These are phyloP conservation scores for Apiospora pterosperma DNA, from an alignment of 2,329 filamentous ascomycete genomes.

Conservation along the genomic window DNA sequence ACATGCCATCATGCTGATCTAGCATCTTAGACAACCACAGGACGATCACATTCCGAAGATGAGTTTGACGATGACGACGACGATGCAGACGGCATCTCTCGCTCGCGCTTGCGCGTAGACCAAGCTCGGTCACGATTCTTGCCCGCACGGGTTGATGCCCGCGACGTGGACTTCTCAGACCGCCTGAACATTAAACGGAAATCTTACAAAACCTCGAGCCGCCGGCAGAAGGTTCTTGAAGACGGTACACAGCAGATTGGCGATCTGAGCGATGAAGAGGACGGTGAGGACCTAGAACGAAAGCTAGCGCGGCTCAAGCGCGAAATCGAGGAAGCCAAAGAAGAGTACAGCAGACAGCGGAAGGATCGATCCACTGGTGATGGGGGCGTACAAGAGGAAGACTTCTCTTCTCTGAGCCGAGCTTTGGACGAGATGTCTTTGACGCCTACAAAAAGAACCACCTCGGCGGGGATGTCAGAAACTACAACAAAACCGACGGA, in stretches of 20 bases:
- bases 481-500: constrained; percentile 19
- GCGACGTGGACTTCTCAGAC: constrained; percentile 84
- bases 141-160: constrained; percentile 70
- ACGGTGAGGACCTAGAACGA: constrained; percentile 58
- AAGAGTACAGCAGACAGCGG: constrained; percentile 55
- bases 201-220: constrained; percentile 74
- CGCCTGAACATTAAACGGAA: constrained; percentile 78
- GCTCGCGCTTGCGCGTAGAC: constrained; percentile 70
- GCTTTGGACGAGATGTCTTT: constrained; percentile 64
- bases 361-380: constrained; percentile 36
- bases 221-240: constrained; percentile 59
- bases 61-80: constrained; percentile 63
- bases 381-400: constrained; percentile 44
- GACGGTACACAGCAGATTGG: constrained; percentile 66
- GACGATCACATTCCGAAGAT: constrained; percentile 57
- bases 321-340: constrained; percentile 52
- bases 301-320: constrained; percentile 79
- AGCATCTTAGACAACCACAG: constrained; percentile 46
- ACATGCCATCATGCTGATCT: constrained; percentile 12
- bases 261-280: constrained; percentile 66
- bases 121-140: constrained; percentile 79
- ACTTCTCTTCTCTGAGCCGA: constrained; percentile 66
- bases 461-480: constrained; percentile 15
- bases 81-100: constrained; percentile 66
- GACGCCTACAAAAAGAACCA: constrained; percentile 12